Conservation (phyloP, 2,329 filamentous ascomycete species). For the Exutisphaerella laricina region DNA sequence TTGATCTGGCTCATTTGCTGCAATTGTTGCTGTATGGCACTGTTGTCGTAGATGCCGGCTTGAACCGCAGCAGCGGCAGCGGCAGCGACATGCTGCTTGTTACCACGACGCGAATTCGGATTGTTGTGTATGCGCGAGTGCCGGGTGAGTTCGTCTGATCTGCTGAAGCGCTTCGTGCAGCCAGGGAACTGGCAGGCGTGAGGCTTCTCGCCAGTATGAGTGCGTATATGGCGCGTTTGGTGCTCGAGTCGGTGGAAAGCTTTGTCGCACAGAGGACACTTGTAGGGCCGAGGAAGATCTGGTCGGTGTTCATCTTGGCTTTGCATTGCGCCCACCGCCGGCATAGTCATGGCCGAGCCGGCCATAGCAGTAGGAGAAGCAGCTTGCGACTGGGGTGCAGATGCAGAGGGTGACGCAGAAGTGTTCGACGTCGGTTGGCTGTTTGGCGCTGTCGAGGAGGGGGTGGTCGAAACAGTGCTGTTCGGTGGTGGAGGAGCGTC, state of each 20-base stretch:
- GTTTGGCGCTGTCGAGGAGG: constrained; percentile 10
- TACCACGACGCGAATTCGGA: constrained; percentile 88
- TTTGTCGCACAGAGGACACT: constrained; percentile 96
- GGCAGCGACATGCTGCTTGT: constrained; percentile 66
- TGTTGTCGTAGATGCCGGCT: constrained; percentile 47
- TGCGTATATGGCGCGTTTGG: constrained; percentile 86
- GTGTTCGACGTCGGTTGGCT: constrained; percentile 8
- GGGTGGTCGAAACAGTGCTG: constrained; percentile 2
- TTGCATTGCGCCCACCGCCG: constrained; percentile 51
- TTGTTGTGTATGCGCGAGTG: constrained; percentile 99
- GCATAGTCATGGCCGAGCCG: constrained; percentile 43
- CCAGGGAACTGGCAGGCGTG: constrained; percentile 93
- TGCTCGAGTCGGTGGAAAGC: constrained; percentile 97
- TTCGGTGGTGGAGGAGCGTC: constrained; percentile 4
- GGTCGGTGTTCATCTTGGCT: constrained; percentile 62
- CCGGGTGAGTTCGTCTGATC: constrained; percentile 91
- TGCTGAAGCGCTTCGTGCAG: constrained; percentile 94
- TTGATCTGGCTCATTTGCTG: constrained; percentile 64
- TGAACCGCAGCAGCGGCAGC: constrained; percentile 50
- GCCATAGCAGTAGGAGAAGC: constrained; percentile 29
- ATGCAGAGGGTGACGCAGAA: constrained; percentile 6
- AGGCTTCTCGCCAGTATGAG: constrained; percentile 96
- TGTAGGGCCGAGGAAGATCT: constrained; percentile 94
- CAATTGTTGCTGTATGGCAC: constrained; percentile 38
- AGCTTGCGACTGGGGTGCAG: constrained; percentile 12